Conservation (phyloP, 768 basidiomycete species). For the Xanthoconium purpureum region DNA sequence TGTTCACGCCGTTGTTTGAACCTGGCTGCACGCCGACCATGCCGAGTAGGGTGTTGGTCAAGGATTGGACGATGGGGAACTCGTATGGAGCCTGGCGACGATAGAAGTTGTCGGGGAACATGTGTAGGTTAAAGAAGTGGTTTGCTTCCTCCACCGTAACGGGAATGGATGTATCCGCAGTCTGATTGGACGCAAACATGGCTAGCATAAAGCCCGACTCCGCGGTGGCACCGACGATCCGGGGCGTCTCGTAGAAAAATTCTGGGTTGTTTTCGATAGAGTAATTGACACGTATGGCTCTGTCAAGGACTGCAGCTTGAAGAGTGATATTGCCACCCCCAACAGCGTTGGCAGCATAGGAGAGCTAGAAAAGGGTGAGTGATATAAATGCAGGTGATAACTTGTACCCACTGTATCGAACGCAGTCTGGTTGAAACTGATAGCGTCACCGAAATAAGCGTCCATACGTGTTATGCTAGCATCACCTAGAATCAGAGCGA, state of each 20-base stretch:
- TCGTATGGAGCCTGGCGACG: constrained; percentile 18
- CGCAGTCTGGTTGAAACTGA: background rate
- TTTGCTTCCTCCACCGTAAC: constrained; percentile 10
- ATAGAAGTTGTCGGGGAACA: constrained; percentile 14
- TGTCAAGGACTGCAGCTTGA: constrained; percentile 18
- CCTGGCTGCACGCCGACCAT: constrained; percentile 12
- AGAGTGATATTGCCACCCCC: constrained; percentile 18
- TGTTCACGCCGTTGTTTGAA: constrained; percentile 13
- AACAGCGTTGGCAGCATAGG: too few species aligned
- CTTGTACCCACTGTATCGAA: background rate
- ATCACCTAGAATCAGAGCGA: background rate
- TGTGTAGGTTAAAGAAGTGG: constrained; percentile 14
- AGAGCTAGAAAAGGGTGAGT: too few species aligned
- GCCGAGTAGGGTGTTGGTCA: background rate
- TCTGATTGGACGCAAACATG: constrained; percentile 22
- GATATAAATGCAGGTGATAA: too few species aligned
- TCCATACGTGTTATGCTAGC: background rate
- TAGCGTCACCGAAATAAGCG: background rate
- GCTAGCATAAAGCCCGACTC: constrained; percentile 15
- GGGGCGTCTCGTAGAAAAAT: constrained; percentile 14
- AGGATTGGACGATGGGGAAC: background rate
- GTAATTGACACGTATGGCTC: constrained; percentile 15
- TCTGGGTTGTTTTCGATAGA: constrained; percentile 23
- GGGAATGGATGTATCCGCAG: constrained; percentile 9
- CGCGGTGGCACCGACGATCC: constrained; percentile 11